Conservation (phyloP, 345 rosid species). For the Melaleuca quinquenervia region DNA sequence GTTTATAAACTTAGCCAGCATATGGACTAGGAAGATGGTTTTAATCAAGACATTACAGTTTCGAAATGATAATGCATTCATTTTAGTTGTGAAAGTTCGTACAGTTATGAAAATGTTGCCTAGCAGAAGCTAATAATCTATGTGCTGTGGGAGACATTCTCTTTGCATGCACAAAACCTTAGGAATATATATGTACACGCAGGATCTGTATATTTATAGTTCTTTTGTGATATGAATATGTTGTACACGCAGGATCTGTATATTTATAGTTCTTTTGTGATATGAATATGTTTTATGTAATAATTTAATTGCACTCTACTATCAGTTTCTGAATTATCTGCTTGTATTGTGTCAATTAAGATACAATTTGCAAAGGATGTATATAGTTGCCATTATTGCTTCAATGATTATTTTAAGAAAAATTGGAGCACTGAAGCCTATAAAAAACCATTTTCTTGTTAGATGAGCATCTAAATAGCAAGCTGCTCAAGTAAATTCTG, state of each 20-base stretch:
- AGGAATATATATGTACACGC: background rate
- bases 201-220: background rate
- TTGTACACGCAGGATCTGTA: background rate
- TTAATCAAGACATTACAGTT: background rate
- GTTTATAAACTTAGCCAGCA: background rate
- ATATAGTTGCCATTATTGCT: background rate
- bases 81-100: background rate
- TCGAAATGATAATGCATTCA: background rate
- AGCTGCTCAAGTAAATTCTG: background rate
- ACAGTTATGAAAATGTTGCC: background rate
- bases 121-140: background rate
- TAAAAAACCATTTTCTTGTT: background rate
- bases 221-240: background rate
- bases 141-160: background rate
- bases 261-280: background rate
- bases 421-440: background rate
- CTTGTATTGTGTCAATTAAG: background rate
- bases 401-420: background rate
- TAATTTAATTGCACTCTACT: background rate
- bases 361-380: background rate
- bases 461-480: background rate
- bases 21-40: background rate
- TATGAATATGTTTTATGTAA: background rate
- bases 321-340: background rate
- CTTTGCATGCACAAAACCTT: background rate